Percentiles rank a stretch among this genome's conserved stretches.
These are phyloP conservation scores for Chlamydomonas schloesseri DNA, from an alignment of 139 green algal species.

Conservation along the genomic window DNA sequence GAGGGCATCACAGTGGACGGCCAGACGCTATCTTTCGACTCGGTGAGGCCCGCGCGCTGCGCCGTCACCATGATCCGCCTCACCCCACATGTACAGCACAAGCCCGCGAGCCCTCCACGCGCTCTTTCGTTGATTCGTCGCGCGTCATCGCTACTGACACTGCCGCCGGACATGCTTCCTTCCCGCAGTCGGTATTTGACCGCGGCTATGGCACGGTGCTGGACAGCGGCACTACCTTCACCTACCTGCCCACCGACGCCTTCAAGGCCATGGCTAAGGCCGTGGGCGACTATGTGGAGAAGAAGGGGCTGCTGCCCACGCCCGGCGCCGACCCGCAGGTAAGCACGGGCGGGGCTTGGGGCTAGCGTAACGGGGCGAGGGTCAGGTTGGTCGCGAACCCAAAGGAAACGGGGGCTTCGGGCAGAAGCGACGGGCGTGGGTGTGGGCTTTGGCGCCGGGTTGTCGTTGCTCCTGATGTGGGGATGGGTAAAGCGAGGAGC, in stretches of 20 bases:
- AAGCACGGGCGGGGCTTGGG: neutral
- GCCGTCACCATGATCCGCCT: too few species aligned
- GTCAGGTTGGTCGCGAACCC: too few species aligned
- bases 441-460: too few species aligned
- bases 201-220: slow-evolving; percentile 91
- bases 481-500: too few species aligned
- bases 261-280: slow-evolving; percentile 70
- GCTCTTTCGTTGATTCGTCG: neutral
- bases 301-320: slow-evolving; percentile 48
- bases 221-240: slow-evolving; percentile 97
- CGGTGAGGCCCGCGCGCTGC: slow-evolving; percentile 43
- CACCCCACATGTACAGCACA: neutral
- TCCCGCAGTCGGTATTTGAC: slow-evolving; percentile 35
- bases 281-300: slow-evolving; percentile 46
- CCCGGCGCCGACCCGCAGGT: slow-evolving; percentile 69
- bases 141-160: neutral
- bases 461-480: too few species aligned
- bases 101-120: too few species aligned
- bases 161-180: too few species aligned
- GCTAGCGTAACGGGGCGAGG: too few species aligned
- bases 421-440: too few species aligned
- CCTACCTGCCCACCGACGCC: slow-evolving; percentile 86
- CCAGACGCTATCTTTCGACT: slow-evolving; percentile 51
- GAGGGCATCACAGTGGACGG: slow-evolving; percentile 73
- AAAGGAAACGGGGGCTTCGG: too few species aligned